A percentile compares a stretch with the other conserved stretches of the same genome.
These are phyloP conservation scores for Pseudoscleropodium purum DNA, from an alignment of 225 moss, liverwort and hornwort species.

Conservation along the genomic window DNA sequence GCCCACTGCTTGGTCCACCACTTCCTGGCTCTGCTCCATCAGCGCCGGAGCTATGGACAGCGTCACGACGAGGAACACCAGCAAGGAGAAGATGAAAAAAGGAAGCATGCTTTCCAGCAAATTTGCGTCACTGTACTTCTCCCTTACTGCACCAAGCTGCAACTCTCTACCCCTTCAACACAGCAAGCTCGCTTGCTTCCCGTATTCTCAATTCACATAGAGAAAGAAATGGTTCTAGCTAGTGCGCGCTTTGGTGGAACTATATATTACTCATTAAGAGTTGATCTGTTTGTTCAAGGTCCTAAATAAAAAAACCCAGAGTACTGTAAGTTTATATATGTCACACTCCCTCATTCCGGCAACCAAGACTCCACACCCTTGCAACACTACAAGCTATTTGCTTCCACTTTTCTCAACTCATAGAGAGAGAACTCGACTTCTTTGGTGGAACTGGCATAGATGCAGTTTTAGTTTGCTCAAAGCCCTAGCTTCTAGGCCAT, in stretches of 20 bases:
- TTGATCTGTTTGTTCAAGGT: neutral
- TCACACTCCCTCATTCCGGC: neutral
- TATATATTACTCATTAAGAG: neutral
- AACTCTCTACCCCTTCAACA: neutral
- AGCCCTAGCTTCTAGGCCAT: neutral
- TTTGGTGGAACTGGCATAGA: neutral
- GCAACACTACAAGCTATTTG: neutral
- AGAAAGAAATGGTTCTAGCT: neutral
- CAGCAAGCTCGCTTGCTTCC: neutral
- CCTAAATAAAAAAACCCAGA: neutral
- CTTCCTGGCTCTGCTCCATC: constrained; percentile 36
- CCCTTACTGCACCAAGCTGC: neutral
- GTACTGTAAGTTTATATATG: neutral
- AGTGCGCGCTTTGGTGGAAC: neutral
- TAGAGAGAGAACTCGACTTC: neutral
- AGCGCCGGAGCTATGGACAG: constrained; percentile 26
- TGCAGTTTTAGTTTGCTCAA: neutral
- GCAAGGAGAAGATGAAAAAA: constrained; percentile 39
- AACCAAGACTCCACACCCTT: neutral
- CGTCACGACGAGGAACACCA: constrained; percentile 34
- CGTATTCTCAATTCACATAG: neutral
- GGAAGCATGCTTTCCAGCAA: constrained; percentile 10
- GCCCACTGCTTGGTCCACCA: constrained; percentile 33
- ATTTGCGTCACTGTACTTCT: neutral
- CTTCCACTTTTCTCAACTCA: neutral